These are phyloP conservation scores for Hymenotorrendiella dingleyae DNA, from an alignment of 2,329 filamentous ascomycete genomes.

Conservation along the genomic window DNA sequence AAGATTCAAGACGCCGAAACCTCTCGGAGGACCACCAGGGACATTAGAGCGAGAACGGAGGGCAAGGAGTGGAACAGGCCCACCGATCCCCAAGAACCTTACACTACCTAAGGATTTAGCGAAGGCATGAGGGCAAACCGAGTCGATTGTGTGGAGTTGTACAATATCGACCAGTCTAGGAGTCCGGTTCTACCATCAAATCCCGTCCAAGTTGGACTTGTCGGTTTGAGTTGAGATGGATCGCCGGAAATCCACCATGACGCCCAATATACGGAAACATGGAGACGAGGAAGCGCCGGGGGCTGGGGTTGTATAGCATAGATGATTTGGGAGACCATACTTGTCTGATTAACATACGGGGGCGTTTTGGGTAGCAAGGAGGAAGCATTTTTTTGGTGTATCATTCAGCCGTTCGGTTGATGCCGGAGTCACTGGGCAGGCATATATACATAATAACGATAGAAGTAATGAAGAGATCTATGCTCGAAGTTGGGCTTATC, in stretches of 20 bases:
- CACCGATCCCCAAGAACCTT: slow-evolving; percentile 23
- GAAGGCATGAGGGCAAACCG: slow-evolving; percentile 14
- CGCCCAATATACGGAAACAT: too few relatives aligned
- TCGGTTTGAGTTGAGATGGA: neutral
- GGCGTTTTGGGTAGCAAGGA: slow-evolving; percentile 14
- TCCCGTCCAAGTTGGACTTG: neutral
- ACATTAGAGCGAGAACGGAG: slow-evolving; percentile 37
- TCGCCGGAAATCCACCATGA: neutral
- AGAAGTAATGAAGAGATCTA: slow-evolving; percentile 10
- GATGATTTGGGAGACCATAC: neutral
- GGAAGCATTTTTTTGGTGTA: slow-evolving; percentile 14
- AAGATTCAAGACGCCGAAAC: slow-evolving; percentile 46
- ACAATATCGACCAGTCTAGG: neutral
- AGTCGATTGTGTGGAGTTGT: neutral
- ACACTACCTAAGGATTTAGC: slow-evolving; percentile 13
- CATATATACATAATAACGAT: slow-evolving; percentile 12
- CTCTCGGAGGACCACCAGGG: slow-evolving; percentile 35
- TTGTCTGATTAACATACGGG: slow-evolving; percentile 4
- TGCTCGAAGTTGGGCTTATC: too few relatives aligned
- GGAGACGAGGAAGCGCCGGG: neutral
- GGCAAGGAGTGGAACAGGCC: slow-evolving; percentile 37
- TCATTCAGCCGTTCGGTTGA: slow-evolving; percentile 4
- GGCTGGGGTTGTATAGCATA: slow-evolving; percentile 2
- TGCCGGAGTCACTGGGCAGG: slow-evolving; percentile 1
- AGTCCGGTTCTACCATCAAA: neutral